These are phyloP conservation scores for Geosmithia putterillii DNA, from an alignment of 2,329 filamentous ascomycete genomes.

Conservation along the genomic window DNA sequence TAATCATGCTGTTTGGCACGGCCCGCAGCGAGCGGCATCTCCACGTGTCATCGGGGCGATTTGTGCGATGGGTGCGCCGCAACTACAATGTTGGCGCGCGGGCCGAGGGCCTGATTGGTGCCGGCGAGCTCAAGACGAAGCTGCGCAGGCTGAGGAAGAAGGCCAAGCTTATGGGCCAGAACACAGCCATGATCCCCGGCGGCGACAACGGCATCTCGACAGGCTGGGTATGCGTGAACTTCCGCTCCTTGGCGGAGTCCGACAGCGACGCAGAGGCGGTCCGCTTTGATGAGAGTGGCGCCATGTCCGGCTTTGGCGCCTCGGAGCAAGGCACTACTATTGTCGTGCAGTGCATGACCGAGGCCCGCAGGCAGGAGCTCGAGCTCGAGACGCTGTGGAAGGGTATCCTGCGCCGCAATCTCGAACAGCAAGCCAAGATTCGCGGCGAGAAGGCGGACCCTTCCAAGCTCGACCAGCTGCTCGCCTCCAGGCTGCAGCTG, in stretches of 20 bases:
- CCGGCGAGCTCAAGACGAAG: slow-evolving; percentile 85
- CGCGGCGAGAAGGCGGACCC: slow-evolving; percentile 12
- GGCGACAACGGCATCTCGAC: slow-evolving; percentile 80
- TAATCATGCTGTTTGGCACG: slow-evolving; percentile 88
- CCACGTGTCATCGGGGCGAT: slow-evolving; percentile 79
- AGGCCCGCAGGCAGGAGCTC: slow-evolving; percentile 37
- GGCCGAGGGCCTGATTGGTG: slow-evolving; percentile 79
- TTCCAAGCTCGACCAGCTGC: slow-evolving; percentile 14
- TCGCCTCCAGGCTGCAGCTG: slow-evolving; percentile 19
- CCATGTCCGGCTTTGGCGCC: slow-evolving; percentile 67
- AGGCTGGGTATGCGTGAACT: slow-evolving; percentile 92
- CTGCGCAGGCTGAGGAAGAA: slow-evolving; percentile 68
- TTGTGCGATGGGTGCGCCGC: slow-evolving; percentile 73
- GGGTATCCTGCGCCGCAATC: slow-evolving; percentile 21
- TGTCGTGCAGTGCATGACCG: slow-evolving; percentile 46
- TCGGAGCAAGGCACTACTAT: slow-evolving; percentile 35
- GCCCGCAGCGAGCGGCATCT: slow-evolving; percentile 88
- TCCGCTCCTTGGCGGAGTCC: slow-evolving; percentile 43
- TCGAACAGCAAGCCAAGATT: slow-evolving; percentile 16
- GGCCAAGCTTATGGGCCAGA: slow-evolving; percentile 67
- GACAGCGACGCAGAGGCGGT: slow-evolving; percentile 27
- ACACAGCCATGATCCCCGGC: slow-evolving; percentile 49
- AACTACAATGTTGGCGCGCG: slow-evolving; percentile 60
- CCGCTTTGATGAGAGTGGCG: slow-evolving; percentile 33
- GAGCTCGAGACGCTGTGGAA: slow-evolving; percentile 41